Evolutionary conservation across 176 grass and related monocot genomes (phyloP).

Genomic region (Aechmea fasciata): DNA sequence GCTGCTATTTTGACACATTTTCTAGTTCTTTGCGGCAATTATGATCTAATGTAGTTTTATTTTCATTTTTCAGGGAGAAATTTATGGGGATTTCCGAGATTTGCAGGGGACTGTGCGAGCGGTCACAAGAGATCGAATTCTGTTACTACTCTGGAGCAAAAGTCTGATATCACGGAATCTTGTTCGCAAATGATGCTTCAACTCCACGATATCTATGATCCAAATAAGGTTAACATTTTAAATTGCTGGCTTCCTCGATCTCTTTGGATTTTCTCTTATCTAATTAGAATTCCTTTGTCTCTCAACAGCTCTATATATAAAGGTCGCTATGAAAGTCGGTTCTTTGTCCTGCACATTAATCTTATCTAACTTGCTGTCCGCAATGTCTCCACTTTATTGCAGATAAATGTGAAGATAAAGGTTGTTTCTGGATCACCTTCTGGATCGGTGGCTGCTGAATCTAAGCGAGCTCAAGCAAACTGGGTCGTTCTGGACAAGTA

Average conservation of each 20-base stretch:
- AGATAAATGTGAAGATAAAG: slow-evolving; percentile 87
- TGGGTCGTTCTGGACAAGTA: slow-evolving; percentile 99
- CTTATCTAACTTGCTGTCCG: too few species aligned
- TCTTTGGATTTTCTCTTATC: slow-evolving; percentile 3
- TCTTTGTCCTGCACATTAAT: slow-evolving; percentile 1
- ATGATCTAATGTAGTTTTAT: slow-evolving; percentile 12
- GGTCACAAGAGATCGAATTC: slow-evolving; percentile 57
- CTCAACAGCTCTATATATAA: slow-evolving; percentile 43
- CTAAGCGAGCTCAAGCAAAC: slow-evolving; percentile 71
- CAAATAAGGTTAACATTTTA: slow-evolving; percentile 54
- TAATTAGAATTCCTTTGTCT: background rate
- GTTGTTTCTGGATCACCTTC: slow-evolving; percentile 72
- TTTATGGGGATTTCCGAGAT: slow-evolving; percentile 89
- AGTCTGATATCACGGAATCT: slow-evolving; percentile 67
- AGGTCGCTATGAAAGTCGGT: slow-evolving; percentile 70
- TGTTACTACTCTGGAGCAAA: slow-evolving; percentile 50
- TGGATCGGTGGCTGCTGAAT: slow-evolving; percentile 82
- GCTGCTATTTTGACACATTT: background rate
- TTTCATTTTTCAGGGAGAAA: slow-evolving; percentile 56
- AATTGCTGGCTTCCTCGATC: slow-evolving; percentile 8
- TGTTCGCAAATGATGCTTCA: slow-evolving; percentile 76
- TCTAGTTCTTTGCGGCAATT: slow-evolving; percentile 3
- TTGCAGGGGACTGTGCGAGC: slow-evolving; percentile 87
- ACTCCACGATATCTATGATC: slow-evolving; percentile 57
- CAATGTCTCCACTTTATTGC: background rate